phyloP scores from a whole-genome alignment of 179 eudicot species.

The Patellifolia procumbens region DNA sequence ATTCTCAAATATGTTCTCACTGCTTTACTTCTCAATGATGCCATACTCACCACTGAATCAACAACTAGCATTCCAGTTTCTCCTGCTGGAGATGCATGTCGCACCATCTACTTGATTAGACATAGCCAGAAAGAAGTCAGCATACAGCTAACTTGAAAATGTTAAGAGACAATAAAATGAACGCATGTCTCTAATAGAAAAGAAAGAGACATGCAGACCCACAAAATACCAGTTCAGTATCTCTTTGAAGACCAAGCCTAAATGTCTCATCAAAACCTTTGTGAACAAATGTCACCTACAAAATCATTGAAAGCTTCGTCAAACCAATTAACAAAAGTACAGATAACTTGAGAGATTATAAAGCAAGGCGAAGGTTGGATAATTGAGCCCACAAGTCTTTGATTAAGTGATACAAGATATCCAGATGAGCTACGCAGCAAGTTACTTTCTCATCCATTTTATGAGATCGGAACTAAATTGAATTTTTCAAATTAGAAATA shows the following conservation, averaged over 20 bases:
- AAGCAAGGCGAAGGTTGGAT: background rate
- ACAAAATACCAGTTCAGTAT: slow-evolving; percentile 75
- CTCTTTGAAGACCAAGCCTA: slow-evolving; percentile 88
- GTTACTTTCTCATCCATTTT: background rate
- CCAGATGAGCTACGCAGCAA: background rate
- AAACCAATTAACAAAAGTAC: background rate
- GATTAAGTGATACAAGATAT: slow-evolving; percentile 1
- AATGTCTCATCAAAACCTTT: slow-evolving; percentile 98
- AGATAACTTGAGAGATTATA: background rate
- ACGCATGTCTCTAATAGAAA: slow-evolving; percentile 10
- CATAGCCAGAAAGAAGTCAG: slow-evolving; percentile 18
- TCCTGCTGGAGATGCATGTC: slow-evolving; percentile 75
- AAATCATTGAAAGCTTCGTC: slow-evolving; percentile 19
- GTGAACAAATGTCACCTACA: slow-evolving; percentile 88
- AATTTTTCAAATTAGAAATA: background rate
- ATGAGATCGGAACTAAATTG: background rate
- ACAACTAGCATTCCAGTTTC: slow-evolving; percentile 99
- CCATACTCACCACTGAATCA: slow-evolving; percentile 81
- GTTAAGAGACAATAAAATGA: slow-evolving; percentile 9
- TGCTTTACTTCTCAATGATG: slow-evolving; percentile 15
- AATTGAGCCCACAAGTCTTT: background rate
- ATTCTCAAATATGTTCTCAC: background rate
- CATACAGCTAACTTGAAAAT: slow-evolving; percentile 9
- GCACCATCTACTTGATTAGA: slow-evolving; percentile 66
- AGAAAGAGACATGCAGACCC: slow-evolving; percentile 14